Base-by-base conservation (phyloP, 257 asterid species). In the Nicotiana undulata region DNA sequence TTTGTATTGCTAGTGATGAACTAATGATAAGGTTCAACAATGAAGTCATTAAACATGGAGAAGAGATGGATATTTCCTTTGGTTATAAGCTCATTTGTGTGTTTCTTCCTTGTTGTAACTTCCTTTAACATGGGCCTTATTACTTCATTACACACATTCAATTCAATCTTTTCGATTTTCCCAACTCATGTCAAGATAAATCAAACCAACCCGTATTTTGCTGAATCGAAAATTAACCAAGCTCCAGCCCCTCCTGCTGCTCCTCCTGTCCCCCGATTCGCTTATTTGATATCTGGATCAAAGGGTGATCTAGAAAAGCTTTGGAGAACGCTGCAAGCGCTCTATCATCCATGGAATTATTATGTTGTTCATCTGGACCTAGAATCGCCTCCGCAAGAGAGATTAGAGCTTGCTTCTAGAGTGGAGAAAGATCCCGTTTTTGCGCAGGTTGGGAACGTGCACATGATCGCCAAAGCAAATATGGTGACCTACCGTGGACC, bases 401-500 rank as follows among this genome's bases (percentile, higher is more conserved):
- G 99, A 86, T 63, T 83, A 77, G 94, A 91, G 82, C 93, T 95
- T 22, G 85, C 83, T 24, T 81, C 89, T 9, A 83, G 97, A 76
- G 87, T 95, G 53, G 87, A 84, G 75, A 88, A 89, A 20, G 87
- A 93, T 61, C 83, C 94, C 17, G 76, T 90, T 53, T 90, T 92
- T 82, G 67, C 77, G 1, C 76, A 90, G 80, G 89, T 90, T 56
- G 93, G 96, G 80, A 95, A 95, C 87, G 98, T 95, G 55, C 75
- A 79, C 40, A 93, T 91, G 89, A 91, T 87, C 66, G 87, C 85
- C 78, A 91, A 90, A 84, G 93, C 99, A 22, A 95, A 94, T 84
- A 91, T 92, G 92, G 98, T 95, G 52, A 95, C 99, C 18, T 95
- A 94, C 75, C 88, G 94, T 84, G 99, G 99, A 11, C 98, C 99